Evolutionary conservation across 148 eudicot species (phyloP), one percentile per base, ranked within the genome.

Genomic region (Fagopyrum esculentum): DNA sequence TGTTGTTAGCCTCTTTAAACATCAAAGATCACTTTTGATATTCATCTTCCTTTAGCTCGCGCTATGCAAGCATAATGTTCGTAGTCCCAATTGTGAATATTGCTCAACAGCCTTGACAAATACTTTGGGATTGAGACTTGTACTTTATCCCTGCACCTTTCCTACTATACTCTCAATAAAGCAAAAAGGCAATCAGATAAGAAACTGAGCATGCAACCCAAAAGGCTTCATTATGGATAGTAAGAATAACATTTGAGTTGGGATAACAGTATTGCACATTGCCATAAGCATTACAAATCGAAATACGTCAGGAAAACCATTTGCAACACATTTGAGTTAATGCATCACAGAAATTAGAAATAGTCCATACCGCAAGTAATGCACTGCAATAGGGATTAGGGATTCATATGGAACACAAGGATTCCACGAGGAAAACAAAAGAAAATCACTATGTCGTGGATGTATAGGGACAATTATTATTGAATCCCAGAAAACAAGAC

Each of bases 41-140:
- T 79, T 91, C 97, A 72, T 85, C 90, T 72, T 91, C 92, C 74
- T 87, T 84, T 70, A 94, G 77, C 81, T 90, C 96, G 75, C 96
- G 97, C 89, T 90, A 94, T 16, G 96, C 97, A 94, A 82, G 79
- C 98, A 94, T 74, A 94, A 85, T 72, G 98, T 94, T 66, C 98
- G 83, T 80, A 91, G 80, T 17, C 98, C 97, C 83, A 90, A 79
- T 77, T 91, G 97, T 79, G 96, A 87, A 86, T 87, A 94, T 57
- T 87, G 86, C 29, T 94, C 96, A 63, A 91, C 98, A 75, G 93
- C 92, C 82, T 91, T 97, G 30, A 85, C 76, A 79, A 82, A 83
- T 60, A 82, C 83, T 80, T 85, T 90, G 98, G 66, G 98, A 94
- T 80, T 89, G 98, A 22, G 96, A 92, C 89, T 94, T 88, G 78